Conservation (phyloP, 495 filamentous ascomycete species). For the Tuber brumale region DNA sequence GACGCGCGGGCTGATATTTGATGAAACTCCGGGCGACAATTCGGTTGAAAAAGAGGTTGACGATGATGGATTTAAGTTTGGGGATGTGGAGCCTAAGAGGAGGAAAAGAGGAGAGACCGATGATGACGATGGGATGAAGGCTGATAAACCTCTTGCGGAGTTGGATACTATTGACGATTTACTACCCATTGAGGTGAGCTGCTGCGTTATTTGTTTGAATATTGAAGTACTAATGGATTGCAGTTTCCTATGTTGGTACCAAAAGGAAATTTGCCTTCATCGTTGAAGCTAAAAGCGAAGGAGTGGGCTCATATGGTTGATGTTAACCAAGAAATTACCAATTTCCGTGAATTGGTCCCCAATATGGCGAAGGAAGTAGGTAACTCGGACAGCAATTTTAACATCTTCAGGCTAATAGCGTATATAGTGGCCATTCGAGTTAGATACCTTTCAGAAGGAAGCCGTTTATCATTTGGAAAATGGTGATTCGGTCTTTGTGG, state of each 20-base stretch:
- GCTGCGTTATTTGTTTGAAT: neutral
- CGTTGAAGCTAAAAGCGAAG: conserved; percentile 60
- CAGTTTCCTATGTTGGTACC: conserved; percentile 81
- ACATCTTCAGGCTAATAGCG: conserved; percentile 9
- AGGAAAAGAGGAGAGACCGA: conserved; percentile 50
- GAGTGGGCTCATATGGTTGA: conserved; percentile 99
- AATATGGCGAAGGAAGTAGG: conserved; percentile 74
- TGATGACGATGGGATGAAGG: conserved; percentile 19
- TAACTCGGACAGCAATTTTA: neutral
- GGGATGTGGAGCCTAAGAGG: conserved; percentile 50
- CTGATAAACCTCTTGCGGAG: conserved; percentile 31
- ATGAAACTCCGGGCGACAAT: conserved; percentile 54
- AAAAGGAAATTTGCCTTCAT: conserved; percentile 57
- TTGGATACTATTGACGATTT: conserved; percentile 80
- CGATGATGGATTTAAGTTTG: conserved; percentile 51
- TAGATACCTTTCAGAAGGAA: conserved; percentile 97
- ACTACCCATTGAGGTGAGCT: conserved; percentile 64
- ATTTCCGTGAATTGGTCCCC: conserved; percentile 87
- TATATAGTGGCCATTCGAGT: conserved; percentile 79
- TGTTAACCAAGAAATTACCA: conserved; percentile 79
- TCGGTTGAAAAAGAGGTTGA: conserved; percentile 65
- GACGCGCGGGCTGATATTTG: conserved; percentile 66
- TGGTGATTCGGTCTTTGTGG: conserved; percentile 96
- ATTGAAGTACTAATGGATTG: conserved; percentile 12
- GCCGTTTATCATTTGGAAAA: conserved; percentile 95